Evolutionary conservation across 768 basidiomycete genomes (phyloP).

Genomic region (Galerina sulciceps): DNA sequence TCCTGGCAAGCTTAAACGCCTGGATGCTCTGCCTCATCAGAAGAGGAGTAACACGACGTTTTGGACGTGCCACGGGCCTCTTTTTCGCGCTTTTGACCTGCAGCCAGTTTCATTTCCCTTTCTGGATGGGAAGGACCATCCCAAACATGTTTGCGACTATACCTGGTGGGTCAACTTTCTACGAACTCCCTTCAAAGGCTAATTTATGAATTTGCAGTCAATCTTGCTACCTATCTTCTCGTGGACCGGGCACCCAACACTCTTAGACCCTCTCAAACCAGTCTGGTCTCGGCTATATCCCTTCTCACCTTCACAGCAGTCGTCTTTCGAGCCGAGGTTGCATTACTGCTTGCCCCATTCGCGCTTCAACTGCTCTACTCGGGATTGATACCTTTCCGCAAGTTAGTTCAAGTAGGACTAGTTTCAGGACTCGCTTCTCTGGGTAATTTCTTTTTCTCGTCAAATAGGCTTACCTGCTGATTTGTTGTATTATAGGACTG

Average conservation of each 20-base stretch:
- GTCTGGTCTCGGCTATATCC: constrained; percentile 48
- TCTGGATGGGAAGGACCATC: constrained; percentile 91
- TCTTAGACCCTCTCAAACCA: constrained; percentile 35
- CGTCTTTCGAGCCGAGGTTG: constrained; percentile 82
- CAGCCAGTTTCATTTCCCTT: constrained; percentile 90
- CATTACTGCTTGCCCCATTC: constrained; percentile 66
- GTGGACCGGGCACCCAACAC: constrained; percentile 47
- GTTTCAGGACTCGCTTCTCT: constrained; percentile 52
- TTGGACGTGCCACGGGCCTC: constrained; percentile 58
- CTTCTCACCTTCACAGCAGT: constrained; percentile 70
- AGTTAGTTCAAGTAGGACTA: constrained; percentile 54
- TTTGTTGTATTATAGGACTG: constrained; percentile 17
- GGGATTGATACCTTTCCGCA: constrained; percentile 44
- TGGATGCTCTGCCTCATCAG: constrained; percentile 65
- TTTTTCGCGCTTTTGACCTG: constrained; percentile 73
- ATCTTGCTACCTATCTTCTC: constrained; percentile 54
- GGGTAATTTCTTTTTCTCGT: constrained; percentile 38
- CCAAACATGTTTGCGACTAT: constrained; percentile 94
- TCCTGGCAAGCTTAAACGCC: constrained; percentile 70
- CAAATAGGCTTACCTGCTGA: too few relatives aligned
- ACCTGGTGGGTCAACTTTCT: constrained; percentile 53
- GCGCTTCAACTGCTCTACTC: constrained; percentile 54
- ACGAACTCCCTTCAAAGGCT: not conserved
- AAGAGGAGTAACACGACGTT: constrained; percentile 63
- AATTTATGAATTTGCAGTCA: constrained; percentile 45